A percentile compares a stretch with the other conserved stretches of the same genome.
These are phyloP conservation scores for Penicillium angulare DNA, from an alignment of 495 filamentous ascomycete genomes.

Conservation along the genomic window DNA sequence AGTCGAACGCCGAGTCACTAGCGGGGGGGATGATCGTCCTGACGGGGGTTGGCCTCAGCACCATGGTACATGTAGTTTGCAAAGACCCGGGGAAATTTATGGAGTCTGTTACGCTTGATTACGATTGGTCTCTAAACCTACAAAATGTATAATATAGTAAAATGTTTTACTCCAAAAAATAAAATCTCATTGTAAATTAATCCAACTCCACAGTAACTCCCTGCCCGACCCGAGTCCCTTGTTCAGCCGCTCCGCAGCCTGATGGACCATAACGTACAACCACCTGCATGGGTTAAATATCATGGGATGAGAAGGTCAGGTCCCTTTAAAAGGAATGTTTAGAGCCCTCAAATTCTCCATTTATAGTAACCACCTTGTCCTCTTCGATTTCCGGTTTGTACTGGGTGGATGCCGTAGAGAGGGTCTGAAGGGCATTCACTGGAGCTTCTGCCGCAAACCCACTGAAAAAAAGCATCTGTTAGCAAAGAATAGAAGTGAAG, in stretches of 20 bases:
- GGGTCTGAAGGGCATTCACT: conserved; percentile 61
- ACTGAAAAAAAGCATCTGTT: conserved; percentile 46
- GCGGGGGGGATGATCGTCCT: conserved; percentile 15
- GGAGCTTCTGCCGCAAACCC: conserved; percentile 76
- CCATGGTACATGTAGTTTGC: too few species aligned
- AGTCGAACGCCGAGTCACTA: conserved; percentile 7
- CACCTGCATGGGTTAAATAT: too few species aligned
- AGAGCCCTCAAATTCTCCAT: conserved; percentile 25
- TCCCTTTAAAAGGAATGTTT: background rate
- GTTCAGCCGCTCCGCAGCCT: background rate
- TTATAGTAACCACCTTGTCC: conserved; percentile 58
- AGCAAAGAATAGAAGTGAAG: conserved; percentile 8
- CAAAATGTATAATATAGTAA: too few species aligned
- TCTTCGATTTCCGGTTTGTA: conserved; percentile 74
- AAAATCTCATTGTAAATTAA: background rate
- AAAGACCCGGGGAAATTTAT: too few species aligned
- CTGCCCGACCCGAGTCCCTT: background rate
- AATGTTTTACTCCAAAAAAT: too few species aligned
- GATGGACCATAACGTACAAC: too few species aligned
- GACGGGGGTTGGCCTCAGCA: too few species aligned
- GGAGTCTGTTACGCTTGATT: too few species aligned
- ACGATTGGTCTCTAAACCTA: background rate
- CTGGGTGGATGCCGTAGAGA: conserved; percentile 62
- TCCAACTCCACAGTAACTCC: too few species aligned
- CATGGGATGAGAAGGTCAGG: background rate